Conservation (phyloP, 169 alveolate genomes). For the Plasmodium cynomolgi region DNA sequence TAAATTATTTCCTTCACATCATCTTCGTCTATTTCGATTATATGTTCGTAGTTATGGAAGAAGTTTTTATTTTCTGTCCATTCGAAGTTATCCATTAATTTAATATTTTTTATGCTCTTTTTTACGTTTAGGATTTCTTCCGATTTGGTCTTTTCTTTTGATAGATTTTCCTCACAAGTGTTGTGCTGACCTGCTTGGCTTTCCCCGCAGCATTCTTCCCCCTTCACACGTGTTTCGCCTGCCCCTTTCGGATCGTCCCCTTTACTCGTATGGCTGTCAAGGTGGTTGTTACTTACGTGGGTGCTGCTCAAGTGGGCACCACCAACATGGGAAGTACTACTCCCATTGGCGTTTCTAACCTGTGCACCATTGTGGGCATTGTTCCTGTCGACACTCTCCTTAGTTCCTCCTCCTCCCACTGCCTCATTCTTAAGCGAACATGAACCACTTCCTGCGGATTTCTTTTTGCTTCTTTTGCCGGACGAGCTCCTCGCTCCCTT, state of each 20-base stretch:
- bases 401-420: neutral
- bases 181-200: neutral
- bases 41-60: conserved; percentile 65
- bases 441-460: conserved; percentile 1
- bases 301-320: neutral
- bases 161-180: neutral
- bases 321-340: neutral
- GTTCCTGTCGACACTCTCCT: neutral
- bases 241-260: neutral
- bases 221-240: neutral
- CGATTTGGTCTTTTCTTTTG: neutral
- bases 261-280: neutral
- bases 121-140: neutral
- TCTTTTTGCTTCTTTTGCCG: conserved; percentile 1
- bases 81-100: conserved; percentile 23
- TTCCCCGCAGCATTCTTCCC: neutral
- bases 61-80: conserved; percentile 37
- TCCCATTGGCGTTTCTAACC: neutral
- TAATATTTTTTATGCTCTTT: conserved; percentile 23
- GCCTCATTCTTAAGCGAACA: conserved; percentile 1
- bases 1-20: conserved; percentile 74
- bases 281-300: neutral
- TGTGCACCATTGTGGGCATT: neutral
- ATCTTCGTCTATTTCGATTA: conserved; percentile 78
- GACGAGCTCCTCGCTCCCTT: neutral